phyloP scores from a whole-genome alignment of 139 green algal species.

The Chlamydomonas sp. region DNA sequence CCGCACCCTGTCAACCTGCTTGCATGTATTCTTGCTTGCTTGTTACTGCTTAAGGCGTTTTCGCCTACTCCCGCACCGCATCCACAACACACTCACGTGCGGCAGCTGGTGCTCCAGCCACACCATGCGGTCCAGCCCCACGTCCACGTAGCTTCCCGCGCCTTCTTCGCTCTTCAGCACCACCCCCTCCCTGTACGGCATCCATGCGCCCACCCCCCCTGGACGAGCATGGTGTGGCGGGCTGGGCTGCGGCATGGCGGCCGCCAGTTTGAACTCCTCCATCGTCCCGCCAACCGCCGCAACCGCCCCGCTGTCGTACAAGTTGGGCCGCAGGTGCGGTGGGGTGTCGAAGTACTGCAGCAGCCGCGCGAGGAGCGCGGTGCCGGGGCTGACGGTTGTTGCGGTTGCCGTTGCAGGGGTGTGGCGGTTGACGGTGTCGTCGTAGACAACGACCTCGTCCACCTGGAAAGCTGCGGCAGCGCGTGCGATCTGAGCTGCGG shows the following conservation, averaged over 20 bases:
- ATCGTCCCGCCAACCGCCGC: constrained; percentile 47
- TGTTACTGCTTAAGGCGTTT: too few species aligned
- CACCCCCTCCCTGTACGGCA: constrained; percentile 85
- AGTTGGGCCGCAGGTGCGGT: constrained; percentile 78
- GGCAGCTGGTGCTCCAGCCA: constrained; percentile 52
- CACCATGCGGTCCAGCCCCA: constrained; percentile 78
- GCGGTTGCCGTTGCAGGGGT: background rate
- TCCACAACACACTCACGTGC: background rate
- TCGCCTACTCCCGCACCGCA: too few species aligned
- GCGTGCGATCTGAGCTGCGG: constrained; percentile 80
- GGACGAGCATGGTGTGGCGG: constrained; percentile 88
- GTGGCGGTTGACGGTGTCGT: constrained; percentile 56
- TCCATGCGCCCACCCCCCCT: constrained; percentile 74
- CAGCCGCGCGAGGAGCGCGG: constrained; percentile 80
- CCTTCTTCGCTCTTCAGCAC: constrained; percentile 58
- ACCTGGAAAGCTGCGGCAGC: constrained; percentile 84
- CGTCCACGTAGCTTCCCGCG: constrained; percentile 70
- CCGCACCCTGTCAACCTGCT: too few species aligned
- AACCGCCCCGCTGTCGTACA: background rate
- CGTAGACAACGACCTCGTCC: constrained; percentile 87
- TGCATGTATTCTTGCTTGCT: too few species aligned
- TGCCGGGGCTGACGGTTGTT: constrained; percentile 33
- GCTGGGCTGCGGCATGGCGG: constrained; percentile 79
- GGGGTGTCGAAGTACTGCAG: constrained; percentile 91
- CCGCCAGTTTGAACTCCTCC: constrained; percentile 50